phyloP scores from a whole-genome alignment of 495 filamentous ascomycete species.

The Xylaria venustula region DNA sequence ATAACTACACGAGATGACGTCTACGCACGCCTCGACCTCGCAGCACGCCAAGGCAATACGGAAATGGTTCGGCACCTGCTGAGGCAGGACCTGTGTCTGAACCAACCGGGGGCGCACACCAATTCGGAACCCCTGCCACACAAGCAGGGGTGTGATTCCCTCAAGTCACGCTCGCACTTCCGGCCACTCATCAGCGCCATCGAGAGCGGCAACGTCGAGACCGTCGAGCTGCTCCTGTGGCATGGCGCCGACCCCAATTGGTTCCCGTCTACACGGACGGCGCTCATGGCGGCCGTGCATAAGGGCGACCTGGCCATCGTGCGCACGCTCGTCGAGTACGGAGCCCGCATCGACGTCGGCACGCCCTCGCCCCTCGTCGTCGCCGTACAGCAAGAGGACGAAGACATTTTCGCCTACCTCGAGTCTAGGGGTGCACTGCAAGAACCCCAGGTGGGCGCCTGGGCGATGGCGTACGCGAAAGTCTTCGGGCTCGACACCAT shows the following conservation, averaged over 20 bases:
- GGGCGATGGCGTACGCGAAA: constrained; percentile 20
- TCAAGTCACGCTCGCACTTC: constrained; percentile 2
- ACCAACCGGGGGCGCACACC: constrained; percentile 4
- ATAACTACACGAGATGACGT: constrained; percentile 4
- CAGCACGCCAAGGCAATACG: constrained; percentile 12
- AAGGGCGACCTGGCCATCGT: constrained; percentile 30
- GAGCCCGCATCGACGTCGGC: constrained; percentile 27
- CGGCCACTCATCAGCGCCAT: constrained; percentile 16
- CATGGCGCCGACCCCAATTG: constrained; percentile 20
- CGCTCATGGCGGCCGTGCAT: constrained; percentile 35
- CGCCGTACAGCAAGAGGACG: constrained; percentile 13
- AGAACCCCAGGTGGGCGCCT: constrained; percentile 12
- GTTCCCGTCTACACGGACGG: constrained; percentile 23
- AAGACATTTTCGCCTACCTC: constrained; percentile 12
- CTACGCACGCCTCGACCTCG: constrained; percentile 11
- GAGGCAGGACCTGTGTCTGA: constrained; percentile 7
- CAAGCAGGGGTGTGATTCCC: constrained; percentile 7
- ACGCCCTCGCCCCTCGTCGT: constrained; percentile 15
- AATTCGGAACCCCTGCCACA: constrained; percentile 3
- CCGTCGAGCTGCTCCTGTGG: constrained; percentile 11
- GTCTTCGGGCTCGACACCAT: constrained; percentile 17
- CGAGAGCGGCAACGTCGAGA: constrained; percentile 14
- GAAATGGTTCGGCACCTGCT: constrained; percentile 16
- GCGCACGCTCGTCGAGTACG: constrained; percentile 28
- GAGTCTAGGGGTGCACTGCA: constrained; percentile 5